Conservation (phyloP, 805 yeast species). For the Pichia rugopelliculosa region DNA sequence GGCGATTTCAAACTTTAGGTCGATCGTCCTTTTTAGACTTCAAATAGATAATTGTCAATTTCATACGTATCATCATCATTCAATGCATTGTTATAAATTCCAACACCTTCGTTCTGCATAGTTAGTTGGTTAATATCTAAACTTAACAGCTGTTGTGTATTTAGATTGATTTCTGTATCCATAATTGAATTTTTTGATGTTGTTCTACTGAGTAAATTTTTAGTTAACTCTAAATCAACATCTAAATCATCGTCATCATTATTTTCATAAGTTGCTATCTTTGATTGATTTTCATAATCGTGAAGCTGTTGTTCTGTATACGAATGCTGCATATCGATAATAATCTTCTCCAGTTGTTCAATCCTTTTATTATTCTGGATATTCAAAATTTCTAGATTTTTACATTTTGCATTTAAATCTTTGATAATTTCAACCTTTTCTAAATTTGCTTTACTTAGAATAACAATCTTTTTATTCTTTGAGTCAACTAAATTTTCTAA, state of each 20-base stretch:
- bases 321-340: not conserved
- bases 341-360: not conserved
- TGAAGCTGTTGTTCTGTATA: not conserved
- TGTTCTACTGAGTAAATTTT: not conserved
- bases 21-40: conserved; percentile 1
- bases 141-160: conserved; percentile 7
- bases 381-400: not conserved
- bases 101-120: not conserved
- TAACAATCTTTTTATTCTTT: conserved; percentile 8
- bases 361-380: not conserved
- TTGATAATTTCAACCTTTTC: not conserved
- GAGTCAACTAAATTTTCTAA: conserved; percentile 2
- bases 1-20: too few relatives aligned
- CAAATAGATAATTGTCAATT: conserved; percentile 4
- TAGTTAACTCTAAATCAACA: not conserved
- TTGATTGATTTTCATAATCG: not conserved
- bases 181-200: not conserved
- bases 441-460: conserved; percentile 1
- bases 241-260: conserved; percentile 4
- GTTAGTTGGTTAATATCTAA: conserved; percentile 3
- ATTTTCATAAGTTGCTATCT: not conserved
- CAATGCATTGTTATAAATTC: not conserved
- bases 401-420: not conserved
- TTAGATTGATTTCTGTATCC: not conserved
- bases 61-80: not conserved